Evolutionary conservation across 1,284 basidiomycete genomes (phyloP).

Genomic region (Laetiporus sulphureus): DNA sequence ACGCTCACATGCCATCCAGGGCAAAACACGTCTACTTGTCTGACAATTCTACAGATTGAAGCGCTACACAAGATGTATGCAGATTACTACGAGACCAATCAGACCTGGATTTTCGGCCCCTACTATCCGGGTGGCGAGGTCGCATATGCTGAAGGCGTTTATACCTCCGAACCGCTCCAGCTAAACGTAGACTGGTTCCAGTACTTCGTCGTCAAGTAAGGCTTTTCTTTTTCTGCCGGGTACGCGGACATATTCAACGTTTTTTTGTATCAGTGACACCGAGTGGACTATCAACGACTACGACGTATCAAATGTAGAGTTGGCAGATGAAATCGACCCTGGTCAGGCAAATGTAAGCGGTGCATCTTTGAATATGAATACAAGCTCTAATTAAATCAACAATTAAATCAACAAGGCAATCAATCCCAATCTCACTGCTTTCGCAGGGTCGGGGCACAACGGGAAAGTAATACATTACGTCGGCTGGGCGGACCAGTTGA

Average conservation of each 20-base stretch:
- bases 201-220: conserved; percentile 16
- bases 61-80: conserved; percentile 25
- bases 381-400: too few relatives aligned
- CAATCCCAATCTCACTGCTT: conserved; percentile 21
- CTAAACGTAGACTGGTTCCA: conserved; percentile 12
- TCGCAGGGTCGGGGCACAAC: conserved; percentile 18
- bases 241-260: neutral
- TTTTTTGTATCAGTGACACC: conserved; percentile 12
- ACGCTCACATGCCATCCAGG: conserved; percentile 21
- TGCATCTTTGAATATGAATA: neutral
- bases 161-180: conserved; percentile 7
- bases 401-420: too few relatives aligned
- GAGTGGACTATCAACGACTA: conserved; percentile 14
- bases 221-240: neutral
- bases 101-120: conserved; percentile 16
- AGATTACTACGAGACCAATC: conserved; percentile 22
- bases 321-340: conserved; percentile 17
- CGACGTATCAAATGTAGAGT: conserved; percentile 10
- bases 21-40: conserved; percentile 21
- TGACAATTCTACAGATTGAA: conserved; percentile 26
- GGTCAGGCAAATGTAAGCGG: conserved; percentile 11
- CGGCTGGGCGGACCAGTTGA: conserved; percentile 25
- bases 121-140: conserved; percentile 22
- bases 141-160: conserved; percentile 5
- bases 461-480: conserved; percentile 29